Evolutionary conservation across 2,329 filamentous ascomycete species (phyloP).

Genomic region (Chalaropsis thielavioides): DNA sequence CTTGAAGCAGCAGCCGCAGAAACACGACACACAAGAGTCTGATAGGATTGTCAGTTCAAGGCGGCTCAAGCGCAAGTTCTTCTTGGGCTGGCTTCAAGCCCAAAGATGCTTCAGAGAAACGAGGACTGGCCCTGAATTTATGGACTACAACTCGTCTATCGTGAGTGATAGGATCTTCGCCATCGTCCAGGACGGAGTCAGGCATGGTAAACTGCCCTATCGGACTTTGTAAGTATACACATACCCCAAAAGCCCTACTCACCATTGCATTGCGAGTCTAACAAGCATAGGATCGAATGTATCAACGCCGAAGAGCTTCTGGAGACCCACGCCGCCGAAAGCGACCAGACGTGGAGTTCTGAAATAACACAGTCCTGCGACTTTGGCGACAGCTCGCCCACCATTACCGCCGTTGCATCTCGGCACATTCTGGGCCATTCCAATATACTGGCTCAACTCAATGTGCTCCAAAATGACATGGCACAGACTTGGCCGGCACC

Average conservation of each 20-base stretch:
- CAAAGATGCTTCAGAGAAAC: neutral
- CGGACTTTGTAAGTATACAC: slow-evolving; percentile 12
- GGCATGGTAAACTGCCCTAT: slow-evolving; percentile 5
- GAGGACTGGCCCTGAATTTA: neutral
- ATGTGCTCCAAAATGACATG: neutral
- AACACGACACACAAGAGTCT: neutral
- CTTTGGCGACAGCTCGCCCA: neutral
- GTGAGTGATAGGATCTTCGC: slow-evolving; percentile 5
- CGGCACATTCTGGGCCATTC: neutral
- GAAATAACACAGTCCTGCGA: neutral
- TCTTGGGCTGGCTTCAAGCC: neutral
- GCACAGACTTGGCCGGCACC: neutral
- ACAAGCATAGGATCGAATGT: slow-evolving; percentile 9
- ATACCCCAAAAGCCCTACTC: neutral
- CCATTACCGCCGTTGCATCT: neutral
- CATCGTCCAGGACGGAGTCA: neutral
- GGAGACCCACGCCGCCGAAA: neutral
- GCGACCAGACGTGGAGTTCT: slow-evolving; percentile 6
- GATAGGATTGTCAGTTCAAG: neutral
- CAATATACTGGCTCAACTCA: neutral
- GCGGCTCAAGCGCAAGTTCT: slow-evolving; percentile 14
- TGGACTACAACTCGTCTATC: neutral
- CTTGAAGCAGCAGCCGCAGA: neutral
- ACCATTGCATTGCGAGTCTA: neutral
- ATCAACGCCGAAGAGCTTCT: neutral